Base-by-base conservation (phyloP, 2,329 filamentous ascomycete genomes). In the Pseudogymnoascus sp. region DNA sequence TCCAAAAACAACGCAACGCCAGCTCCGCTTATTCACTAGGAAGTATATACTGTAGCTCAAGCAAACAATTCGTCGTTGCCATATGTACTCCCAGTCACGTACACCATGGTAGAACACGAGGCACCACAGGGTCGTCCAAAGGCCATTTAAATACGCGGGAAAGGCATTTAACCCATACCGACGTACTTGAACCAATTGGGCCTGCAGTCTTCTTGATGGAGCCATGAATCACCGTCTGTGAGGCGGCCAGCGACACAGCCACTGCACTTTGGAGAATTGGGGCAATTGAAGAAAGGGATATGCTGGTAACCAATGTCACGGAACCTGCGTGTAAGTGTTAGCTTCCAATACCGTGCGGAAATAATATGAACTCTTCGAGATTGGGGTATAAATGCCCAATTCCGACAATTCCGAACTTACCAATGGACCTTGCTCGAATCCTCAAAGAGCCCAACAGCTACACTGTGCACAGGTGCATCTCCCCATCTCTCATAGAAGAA, bases 401-500 rank as follows among this genome's bases (percentile, higher is more conserved):
- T 16, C 5, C n/a, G 47, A 11, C 18, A 47, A 64, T 18, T 38
- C n/a, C 60, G n/a, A 37, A n/a, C 87, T 64, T 77, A 96, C 92
- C 92, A 97, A 75, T 97, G 93, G 64, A 99, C 90, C 74, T 90
- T 92, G 75, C 81, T 88, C 70, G 86, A 84, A 72, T 99, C 93
- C 70, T 95, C 93, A 72, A 99, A 97, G 25, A 99, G 75, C 30
- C 91, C 94, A 41, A 99, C 76, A 0, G 90, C 94, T 69, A 99
- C 92, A 66, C 90, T 95, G 75, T 99, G 94, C 5, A 99, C 94
- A 0, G 94, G 94, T 1, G 94, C 94, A 79, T 99, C 94, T 8
- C 94, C 94, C 94, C 94, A 99, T 68, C 94, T 82, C 78, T 99
- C 94, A 72, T 99, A 99, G 75, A 96, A 99, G 83, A 99, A 99